A percentile compares a stretch with the other conserved stretches of the same genome.
These are phyloP conservation scores for Kodamaea derodonti DNA, from an alignment of 1,139 yeast genomes.

Conservation along the genomic window DNA sequence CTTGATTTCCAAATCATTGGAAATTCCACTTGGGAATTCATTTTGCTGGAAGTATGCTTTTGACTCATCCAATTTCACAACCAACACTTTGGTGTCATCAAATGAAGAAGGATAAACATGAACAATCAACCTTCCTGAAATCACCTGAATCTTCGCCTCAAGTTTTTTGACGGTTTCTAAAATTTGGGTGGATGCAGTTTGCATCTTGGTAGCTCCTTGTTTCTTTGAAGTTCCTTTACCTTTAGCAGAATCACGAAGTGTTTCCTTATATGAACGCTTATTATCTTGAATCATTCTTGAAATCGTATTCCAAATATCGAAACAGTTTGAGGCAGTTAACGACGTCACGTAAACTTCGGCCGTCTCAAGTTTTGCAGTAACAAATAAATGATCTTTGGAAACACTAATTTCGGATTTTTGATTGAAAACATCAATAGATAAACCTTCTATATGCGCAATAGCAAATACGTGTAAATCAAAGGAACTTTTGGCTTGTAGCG, in stretches of 20 bases:
- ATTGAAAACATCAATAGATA: conserved; percentile 62
- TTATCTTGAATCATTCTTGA: conserved; percentile 72
- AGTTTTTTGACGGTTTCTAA: conserved; percentile 39
- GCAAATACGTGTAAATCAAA: conserved; percentile 85
- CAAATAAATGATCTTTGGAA: conserved; percentile 60
- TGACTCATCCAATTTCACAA: conserved; percentile 56
- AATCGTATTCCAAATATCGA: conserved; percentile 73
- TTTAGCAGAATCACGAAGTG: conserved; percentile 51
- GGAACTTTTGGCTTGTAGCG: conserved; percentile 57
- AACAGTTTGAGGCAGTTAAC: conserved; percentile 74
- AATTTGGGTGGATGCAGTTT: conserved; percentile 24
- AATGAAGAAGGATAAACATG: conserved; percentile 78
- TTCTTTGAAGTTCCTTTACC: conserved; percentile 10
- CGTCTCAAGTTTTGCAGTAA: conserved; percentile 50
- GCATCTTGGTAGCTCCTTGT: conserved; percentile 4
- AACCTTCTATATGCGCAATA: conserved; percentile 48
- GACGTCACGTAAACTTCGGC: conserved; percentile 71
- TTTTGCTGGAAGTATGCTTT: conserved; percentile 60
- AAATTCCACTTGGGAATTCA: conserved; percentile 43
- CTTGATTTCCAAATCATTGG: conserved; percentile 48
- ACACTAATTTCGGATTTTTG: conserved; percentile 49
- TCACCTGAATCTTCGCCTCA: conserved; percentile 61
- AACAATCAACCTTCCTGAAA: conserved; percentile 50
- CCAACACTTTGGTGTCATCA: conserved; percentile 69
- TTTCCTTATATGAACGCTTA: conserved; percentile 68